Conservation (phyloP, 164 flowering plant genomes). For the Aristolochia fimbriata region DNA sequence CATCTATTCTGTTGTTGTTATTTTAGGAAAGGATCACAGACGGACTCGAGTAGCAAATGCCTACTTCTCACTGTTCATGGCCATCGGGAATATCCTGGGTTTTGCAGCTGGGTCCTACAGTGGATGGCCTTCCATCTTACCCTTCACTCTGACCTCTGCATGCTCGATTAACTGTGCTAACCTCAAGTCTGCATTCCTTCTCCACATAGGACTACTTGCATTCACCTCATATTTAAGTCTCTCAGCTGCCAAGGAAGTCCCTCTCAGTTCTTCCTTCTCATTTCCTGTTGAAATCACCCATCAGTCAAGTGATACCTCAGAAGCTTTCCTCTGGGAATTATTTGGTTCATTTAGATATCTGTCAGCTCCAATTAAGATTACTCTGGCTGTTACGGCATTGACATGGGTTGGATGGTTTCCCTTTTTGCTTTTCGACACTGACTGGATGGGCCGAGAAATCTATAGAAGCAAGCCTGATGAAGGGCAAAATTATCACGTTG, state of each 20-base stretch:
- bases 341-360: slow-evolving; percentile 68
- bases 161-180: slow-evolving; percentile 75
- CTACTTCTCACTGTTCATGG: slow-evolving; percentile 92
- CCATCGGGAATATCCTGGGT: slow-evolving; percentile 88
- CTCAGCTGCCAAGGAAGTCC: slow-evolving; percentile 57
- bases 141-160: slow-evolving; percentile 61
- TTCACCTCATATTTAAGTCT: slow-evolving; percentile 62
- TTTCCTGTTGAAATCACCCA: slow-evolving; percentile 23
- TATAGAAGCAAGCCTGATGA: slow-evolving; percentile 79
- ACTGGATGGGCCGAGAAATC: slow-evolving; percentile 98
- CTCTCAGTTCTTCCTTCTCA: slow-evolving; percentile 26
- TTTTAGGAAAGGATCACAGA: slow-evolving; percentile 70
- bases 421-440: slow-evolving; percentile 90
- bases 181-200: slow-evolving; percentile 80
- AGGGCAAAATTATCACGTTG: slow-evolving; percentile 49
- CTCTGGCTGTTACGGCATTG: slow-evolving; percentile 60
- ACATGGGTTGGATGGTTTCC: slow-evolving; percentile 99
- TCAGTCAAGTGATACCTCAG: slow-evolving; percentile 32
- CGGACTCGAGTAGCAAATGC: slow-evolving; percentile 91
- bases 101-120: slow-evolving; percentile 85
- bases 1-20: not conserved
- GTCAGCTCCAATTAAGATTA: slow-evolving; percentile 55
- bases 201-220: slow-evolving; percentile 52
- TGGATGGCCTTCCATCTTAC: slow-evolving; percentile 66
- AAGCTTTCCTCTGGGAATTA: slow-evolving; percentile 86